Evolutionary conservation across 441 rosid genomes (phyloP).

Genomic region (Capsella rubella): DNA sequence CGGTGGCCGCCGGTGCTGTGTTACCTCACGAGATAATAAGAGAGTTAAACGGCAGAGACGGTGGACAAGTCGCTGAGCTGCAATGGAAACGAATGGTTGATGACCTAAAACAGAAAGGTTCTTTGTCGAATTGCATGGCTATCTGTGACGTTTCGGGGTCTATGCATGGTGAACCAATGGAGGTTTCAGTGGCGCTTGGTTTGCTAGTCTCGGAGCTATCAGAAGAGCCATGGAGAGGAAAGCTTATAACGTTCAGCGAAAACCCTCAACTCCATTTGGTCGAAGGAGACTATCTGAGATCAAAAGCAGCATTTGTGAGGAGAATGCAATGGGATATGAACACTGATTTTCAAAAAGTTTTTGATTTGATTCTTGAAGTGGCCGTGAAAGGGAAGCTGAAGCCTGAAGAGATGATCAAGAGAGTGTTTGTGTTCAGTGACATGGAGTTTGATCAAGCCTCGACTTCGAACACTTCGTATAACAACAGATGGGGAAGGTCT

Average conservation of each 20-base stretch:
- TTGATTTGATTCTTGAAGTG: background rate
- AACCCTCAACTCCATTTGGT: background rate
- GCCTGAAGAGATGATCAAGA: background rate
- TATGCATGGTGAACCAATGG: background rate
- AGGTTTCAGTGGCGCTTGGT: background rate
- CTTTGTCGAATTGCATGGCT: background rate
- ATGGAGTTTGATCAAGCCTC: background rate
- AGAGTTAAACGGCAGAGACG: background rate
- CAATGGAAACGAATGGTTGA: constrained; percentile 1
- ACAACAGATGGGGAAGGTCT: background rate
- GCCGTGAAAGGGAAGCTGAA: background rate
- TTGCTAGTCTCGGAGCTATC: background rate
- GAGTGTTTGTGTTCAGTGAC: background rate
- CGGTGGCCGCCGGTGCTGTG: background rate
- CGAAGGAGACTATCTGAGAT: background rate
- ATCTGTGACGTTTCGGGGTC: background rate
- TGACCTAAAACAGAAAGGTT: background rate
- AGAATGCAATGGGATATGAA: background rate
- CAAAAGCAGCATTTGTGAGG: background rate
- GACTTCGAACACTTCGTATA: background rate
- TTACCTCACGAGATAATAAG: constrained; percentile 2
- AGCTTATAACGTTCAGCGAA: background rate
- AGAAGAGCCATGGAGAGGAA: background rate
- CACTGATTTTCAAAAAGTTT: constrained; percentile 3
- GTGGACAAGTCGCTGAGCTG: constrained; percentile 3